Percentiles rank a stretch among this genome's conserved stretches.
Evolutionary conservation across 768 basidiomycete species (phyloP).

Genomic region (Amanita molliuscula): DNA sequence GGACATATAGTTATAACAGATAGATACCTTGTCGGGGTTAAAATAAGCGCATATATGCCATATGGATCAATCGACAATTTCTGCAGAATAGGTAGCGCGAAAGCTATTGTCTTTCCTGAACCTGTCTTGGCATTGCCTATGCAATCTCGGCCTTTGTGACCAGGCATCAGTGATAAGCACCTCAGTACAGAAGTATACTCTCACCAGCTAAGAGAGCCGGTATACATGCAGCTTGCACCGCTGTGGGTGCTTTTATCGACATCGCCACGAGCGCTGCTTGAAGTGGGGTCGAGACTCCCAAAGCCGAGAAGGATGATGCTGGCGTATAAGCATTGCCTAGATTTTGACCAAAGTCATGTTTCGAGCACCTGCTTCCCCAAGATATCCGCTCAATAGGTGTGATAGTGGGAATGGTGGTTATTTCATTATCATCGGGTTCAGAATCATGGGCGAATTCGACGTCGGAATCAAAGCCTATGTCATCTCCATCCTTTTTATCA

Average conservation of each 20-base stretch:
- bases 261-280: conserved; percentile 61
- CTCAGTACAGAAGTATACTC: background rate
- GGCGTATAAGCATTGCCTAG: background rate
- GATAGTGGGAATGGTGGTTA: background rate
- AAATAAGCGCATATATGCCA: conserved; percentile 85
- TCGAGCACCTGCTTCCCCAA: background rate
- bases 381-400: conserved; percentile 5
- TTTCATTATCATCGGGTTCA: background rate
- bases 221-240: conserved; percentile 86
- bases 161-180: background rate
- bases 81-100: conserved; percentile 92
- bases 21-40: conserved; percentile 88
- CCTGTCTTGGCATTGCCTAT: conserved; percentile 98
- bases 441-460: background rate
- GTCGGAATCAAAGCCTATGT: background rate
- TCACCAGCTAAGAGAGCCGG: conserved; percentile 74
- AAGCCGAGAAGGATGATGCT: conserved; percentile 36
- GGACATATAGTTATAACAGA: background rate
- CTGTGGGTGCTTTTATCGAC: conserved; percentile 80
- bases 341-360: background rate
- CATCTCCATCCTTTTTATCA: conserved; percentile 5
- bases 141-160: conserved; percentile 73
- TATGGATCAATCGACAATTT: conserved; percentile 82
- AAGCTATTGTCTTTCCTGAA: conserved; percentile 96
- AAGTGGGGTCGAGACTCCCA: conserved; percentile 53